A percentile compares a stretch with the other conserved stretches of the same genome.
Evolutionary conservation across 495 filamentous ascomycete species (phyloP).

Genomic region (Penicillium ucsense): DNA sequence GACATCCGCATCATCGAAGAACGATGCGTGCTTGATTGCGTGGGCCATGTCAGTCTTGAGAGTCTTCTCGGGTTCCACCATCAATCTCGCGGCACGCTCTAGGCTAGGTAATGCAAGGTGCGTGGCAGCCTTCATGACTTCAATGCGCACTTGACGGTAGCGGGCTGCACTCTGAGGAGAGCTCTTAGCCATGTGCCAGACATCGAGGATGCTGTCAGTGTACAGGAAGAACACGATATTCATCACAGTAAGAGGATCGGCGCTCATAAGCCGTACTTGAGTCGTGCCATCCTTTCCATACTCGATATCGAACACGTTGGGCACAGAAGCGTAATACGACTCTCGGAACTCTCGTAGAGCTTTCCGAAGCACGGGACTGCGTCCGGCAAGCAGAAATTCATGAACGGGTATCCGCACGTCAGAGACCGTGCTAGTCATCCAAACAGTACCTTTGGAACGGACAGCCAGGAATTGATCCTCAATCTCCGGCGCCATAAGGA

Average conservation of each 20-base stretch:
- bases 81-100: slow-evolving; percentile 65
- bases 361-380: slow-evolving; percentile 59
- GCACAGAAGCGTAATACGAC: slow-evolving; percentile 32
- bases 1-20: slow-evolving; percentile 67
- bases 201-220: slow-evolving; percentile 67
- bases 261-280: slow-evolving; percentile 49
- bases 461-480: slow-evolving; percentile 42
- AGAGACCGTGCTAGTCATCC: slow-evolving; percentile 48
- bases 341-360: slow-evolving; percentile 45
- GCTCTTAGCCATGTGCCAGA: slow-evolving; percentile 66
- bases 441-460: slow-evolving; percentile 27
- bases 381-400: slow-evolving; percentile 62
- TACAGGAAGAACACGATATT: slow-evolving; percentile 77
- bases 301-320: slow-evolving; percentile 53
- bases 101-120: slow-evolving; percentile 56
- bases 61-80: slow-evolving; percentile 51
- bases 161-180: slow-evolving; percentile 51
- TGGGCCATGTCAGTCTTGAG: slow-evolving; percentile 57
- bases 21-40: slow-evolving; percentile 55
- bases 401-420: slow-evolving; percentile 70
- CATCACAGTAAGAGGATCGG: slow-evolving; percentile 67
- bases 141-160: slow-evolving; percentile 67
- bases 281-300: slow-evolving; percentile 37
- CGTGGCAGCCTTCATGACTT: slow-evolving; percentile 71
- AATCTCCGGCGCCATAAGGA: slow-evolving; percentile 46